Percentiles rank a stretch among this genome's conserved stretches.
Evolutionary conservation across 176 grass and related monocot genomes (phyloP).

Genomic region (Paspalum notatum): DNA sequence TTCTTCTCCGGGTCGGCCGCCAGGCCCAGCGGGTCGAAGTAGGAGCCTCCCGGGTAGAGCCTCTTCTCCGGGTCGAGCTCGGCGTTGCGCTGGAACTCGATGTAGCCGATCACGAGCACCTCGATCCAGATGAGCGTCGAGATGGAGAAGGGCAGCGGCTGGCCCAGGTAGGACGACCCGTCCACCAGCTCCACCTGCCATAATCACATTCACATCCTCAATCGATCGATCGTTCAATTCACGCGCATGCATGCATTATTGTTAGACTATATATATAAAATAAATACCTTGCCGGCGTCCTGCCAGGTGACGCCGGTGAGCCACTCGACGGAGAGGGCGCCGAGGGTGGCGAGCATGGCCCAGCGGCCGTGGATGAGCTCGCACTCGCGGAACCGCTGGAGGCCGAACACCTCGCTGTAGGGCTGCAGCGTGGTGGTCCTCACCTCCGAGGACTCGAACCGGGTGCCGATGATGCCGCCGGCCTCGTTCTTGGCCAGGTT

Average conservation of each 20-base stretch:
- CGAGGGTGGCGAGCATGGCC: slow-evolving; percentile 98
- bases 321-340: slow-evolving; percentile 88
- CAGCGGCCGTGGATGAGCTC: slow-evolving; percentile 98
- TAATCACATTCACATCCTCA: not conserved
- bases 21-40: slow-evolving; percentile 89
- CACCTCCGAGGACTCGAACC: slow-evolving; percentile 74
- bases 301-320: slow-evolving; percentile 99
- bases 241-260: not conserved
- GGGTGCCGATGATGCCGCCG: slow-evolving; percentile 83
- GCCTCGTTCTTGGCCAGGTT: slow-evolving; percentile 80
- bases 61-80: slow-evolving; percentile 96
- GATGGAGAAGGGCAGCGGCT: slow-evolving; percentile 92
- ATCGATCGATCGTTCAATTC: no score
- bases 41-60: slow-evolving; percentile 84
- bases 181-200: slow-evolving; percentile 84
- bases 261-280: no score
- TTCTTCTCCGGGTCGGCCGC: slow-evolving; percentile 95
- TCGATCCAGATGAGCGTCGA: slow-evolving; percentile 94
- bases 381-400: slow-evolving; percentile 97
- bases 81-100: slow-evolving; percentile 98
- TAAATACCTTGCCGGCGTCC: slow-evolving; percentile 98
- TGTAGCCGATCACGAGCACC: slow-evolving; percentile 96
- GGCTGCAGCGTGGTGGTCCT: slow-evolving; percentile 89
- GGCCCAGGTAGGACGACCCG: slow-evolving; percentile 94
- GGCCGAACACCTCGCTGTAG: slow-evolving; percentile 94